phyloP scores from a whole-genome alignment of 257 asterid genomes.

The Scutellaria galericulata region DNA sequence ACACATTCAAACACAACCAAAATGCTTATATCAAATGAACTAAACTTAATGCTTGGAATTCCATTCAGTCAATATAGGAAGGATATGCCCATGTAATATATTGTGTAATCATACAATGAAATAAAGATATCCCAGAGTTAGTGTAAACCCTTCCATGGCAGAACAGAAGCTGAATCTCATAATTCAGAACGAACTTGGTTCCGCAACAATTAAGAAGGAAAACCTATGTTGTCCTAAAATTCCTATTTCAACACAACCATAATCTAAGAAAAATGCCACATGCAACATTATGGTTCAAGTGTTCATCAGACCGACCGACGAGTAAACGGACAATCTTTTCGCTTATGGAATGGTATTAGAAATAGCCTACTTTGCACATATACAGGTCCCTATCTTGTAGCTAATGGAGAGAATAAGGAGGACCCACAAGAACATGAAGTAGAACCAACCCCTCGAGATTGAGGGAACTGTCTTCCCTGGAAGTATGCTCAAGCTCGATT shows the following conservation, averaged over 20 bases:
- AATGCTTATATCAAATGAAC: too few relatives aligned
- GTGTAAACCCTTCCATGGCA: slow-evolving; percentile 20
- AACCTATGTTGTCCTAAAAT: slow-evolving; percentile 11
- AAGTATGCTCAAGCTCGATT: slow-evolving; percentile 53
- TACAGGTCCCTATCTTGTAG: slow-evolving; percentile 61
- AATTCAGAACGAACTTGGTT: slow-evolving; percentile 23
- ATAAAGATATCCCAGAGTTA: background rate
- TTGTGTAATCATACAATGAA: background rate
- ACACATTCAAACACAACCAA: too few relatives aligned
- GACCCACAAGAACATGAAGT: slow-evolving; percentile 58
- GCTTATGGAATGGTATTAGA: slow-evolving; percentile 6
- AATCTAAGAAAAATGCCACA: slow-evolving; percentile 1
- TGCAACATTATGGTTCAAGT: slow-evolving; percentile 1
- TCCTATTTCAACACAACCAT: slow-evolving; percentile 13
- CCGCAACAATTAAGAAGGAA: slow-evolving; percentile 15
- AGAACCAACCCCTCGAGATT: slow-evolving; percentile 56
- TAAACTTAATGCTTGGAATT: too few relatives aligned
- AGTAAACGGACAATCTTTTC: slow-evolving; percentile 21
- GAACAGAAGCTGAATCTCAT: slow-evolving; percentile 26
- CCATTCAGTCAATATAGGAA: too few relatives aligned
- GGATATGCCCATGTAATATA: too few relatives aligned
- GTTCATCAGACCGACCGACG: background rate
- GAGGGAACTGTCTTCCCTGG: slow-evolving; percentile 59
- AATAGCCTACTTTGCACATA: slow-evolving; percentile 48
- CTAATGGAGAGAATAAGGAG: slow-evolving; percentile 62